Conservation (phyloP, 1,284 basidiomycete genomes). For the Athelia sp. region DNA sequence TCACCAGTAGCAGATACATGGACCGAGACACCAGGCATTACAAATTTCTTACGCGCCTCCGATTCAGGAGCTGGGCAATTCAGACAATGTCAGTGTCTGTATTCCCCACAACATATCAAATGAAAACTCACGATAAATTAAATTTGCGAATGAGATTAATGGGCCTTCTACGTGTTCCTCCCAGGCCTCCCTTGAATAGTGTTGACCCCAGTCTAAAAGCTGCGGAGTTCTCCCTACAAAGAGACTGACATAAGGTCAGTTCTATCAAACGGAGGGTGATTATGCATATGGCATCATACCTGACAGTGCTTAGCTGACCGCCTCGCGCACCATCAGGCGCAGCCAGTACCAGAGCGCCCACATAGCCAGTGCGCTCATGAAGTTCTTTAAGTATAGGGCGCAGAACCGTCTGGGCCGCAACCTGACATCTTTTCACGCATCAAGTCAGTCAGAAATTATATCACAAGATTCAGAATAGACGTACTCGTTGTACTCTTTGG, state of each 20-base stretch:
- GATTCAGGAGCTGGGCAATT: no score
- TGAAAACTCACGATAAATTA: background rate
- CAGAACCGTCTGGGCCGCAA: background rate
- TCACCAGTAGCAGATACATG: no score
- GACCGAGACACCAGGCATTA: no score
- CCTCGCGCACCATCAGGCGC: background rate
- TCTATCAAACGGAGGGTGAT: background rate
- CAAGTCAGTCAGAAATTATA: no score
- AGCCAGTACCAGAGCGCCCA: background rate
- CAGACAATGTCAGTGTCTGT: no score
- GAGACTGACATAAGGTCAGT: background rate
- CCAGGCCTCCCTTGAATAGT: background rate
- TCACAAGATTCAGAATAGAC: no score
- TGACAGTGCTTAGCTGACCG: background rate
- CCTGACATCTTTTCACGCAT: background rate
- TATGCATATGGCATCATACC: background rate
- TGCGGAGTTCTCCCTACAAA: background rate
- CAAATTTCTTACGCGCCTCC: no score
- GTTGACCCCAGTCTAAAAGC: background rate
- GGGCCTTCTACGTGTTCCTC: background rate
- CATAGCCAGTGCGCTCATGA: conserved; percentile 1
- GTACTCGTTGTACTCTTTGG: no score
- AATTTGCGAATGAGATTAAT: background rate
- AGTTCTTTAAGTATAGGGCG: background rate
- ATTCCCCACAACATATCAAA: no score